Conservation (phyloP, 345 rosid species). For the Camelina hispida region DNA sequence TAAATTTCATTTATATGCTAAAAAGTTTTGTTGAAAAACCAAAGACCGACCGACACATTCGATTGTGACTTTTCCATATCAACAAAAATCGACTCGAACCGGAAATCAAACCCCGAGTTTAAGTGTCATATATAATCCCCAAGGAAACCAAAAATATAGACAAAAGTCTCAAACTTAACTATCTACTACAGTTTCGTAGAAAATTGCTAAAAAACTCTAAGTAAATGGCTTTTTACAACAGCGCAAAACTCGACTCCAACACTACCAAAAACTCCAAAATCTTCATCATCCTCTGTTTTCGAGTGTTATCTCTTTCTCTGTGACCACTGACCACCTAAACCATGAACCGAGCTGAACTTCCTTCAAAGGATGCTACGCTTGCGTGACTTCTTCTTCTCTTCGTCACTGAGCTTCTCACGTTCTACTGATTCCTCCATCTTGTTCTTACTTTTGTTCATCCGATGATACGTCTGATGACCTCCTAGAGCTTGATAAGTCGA, state of each 20-base stretch:
- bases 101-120: constrained; percentile 9
- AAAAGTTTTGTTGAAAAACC: constrained; percentile 33
- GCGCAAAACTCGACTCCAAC: constrained; percentile 11
- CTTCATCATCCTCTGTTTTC: constrained; percentile 27
- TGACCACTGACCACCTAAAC: constrained; percentile 65
- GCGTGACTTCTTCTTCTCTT: constrained; percentile 43
- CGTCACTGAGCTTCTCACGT: constrained; percentile 20
- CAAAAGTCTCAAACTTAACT: constrained; percentile 26
- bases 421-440: constrained; percentile 35
- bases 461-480: constrained; percentile 68
- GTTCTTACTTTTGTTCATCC: constrained; percentile 40
- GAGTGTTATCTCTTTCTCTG: constrained; percentile 40
- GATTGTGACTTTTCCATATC: constrained; percentile 13
- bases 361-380: constrained; percentile 50
- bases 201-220: too few relatives aligned
- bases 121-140: neutral
- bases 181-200: neutral
- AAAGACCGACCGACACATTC: constrained; percentile 39
- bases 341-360: constrained; percentile 53
- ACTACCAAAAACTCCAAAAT: neutral
- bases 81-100: constrained; percentile 22
- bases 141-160: neutral
- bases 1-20: constrained; percentile 28
- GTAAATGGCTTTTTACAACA: too few relatives aligned
- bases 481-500: constrained; percentile 62